Evolutionary conservation across 2,329 filamentous ascomycete genomes (phyloP), one percentile per base, ranked within the genome.

Genomic region (Colletotrichum sp.): DNA sequence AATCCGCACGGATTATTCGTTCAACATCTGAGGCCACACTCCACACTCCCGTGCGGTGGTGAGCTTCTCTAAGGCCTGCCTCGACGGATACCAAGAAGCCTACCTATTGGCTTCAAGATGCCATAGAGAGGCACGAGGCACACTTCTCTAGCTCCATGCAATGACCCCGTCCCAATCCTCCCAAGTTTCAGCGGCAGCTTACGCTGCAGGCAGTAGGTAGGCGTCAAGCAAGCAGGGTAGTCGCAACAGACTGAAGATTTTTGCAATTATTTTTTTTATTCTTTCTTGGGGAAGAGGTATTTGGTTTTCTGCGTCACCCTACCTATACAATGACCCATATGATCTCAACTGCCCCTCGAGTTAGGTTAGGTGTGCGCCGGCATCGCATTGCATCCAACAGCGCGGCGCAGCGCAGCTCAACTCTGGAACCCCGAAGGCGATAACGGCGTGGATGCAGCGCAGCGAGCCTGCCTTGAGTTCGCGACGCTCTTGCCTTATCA

Each of bases 151-250:
- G 73, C 73, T 57, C 59, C 64, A 73, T 76, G 64, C 70, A 73
- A 72, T 64, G 57, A 65, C 73, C 73, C 70, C 64, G 59, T 64
- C 32, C 26, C 70, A 65, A 65, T 64, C 64, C 64, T 73, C 69
- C 39, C n/a, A 52, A 34, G 73, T 76, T 76, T 73, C 73, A 69
- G 70, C 70, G 28, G 73, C 70, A 73, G 70, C 73, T 73, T 73
- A 73, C 70, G 62, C 57, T 70, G 34, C 34, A 71, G 69, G 44
- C n/a, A 49, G 44, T 49, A 7, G 44, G 59, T 39, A 69, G 24
- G 36, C 52, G 32, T 24, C 28, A 57, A 44, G 63, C 65, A 73
- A 55, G 57, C 69, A 72, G 69, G 72, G 24, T 28, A 62, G 34
- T 49, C 55, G 7, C 26, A 60, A 39, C 21, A 21, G 30, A 49